A percentile compares a stretch with the other conserved stretches of the same genome.
phyloP scores from a whole-genome alignment of 352 stramenopile genomes.

The Thraustochytrium sp. region DNA sequence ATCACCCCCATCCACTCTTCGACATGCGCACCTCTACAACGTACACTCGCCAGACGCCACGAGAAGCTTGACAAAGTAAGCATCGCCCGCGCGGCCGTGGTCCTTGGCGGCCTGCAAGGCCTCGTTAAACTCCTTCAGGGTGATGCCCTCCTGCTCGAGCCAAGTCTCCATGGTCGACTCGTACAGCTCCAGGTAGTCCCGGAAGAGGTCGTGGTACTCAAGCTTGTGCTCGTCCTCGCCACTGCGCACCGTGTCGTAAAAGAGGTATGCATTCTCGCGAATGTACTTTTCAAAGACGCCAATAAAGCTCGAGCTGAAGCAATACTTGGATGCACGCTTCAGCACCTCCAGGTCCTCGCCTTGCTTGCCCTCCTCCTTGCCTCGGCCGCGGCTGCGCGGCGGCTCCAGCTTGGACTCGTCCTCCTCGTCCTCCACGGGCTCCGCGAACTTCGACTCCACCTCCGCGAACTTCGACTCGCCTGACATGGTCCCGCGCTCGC shows the following conservation, averaged over 20 bases:
- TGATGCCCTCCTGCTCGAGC: conserved; percentile 46
- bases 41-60: conserved; percentile 39
- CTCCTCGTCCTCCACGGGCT: neutral
- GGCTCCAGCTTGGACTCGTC: neutral
- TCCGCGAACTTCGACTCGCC: neutral
- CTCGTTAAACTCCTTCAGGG: conserved; percentile 52
- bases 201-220: conserved; percentile 54
- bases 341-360: neutral
- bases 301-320: conserved; percentile 32
- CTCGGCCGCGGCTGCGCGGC: neutral
- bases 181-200: conserved; percentile 49
- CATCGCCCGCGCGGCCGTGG: neutral
- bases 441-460: neutral
- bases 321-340: neutral
- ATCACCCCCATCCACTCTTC: too few relatives aligned
- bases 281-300: conserved; percentile 34
- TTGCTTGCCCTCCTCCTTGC: conserved; percentile 11
- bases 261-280: conserved; percentile 11
- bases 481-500: neutral
- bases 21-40: conserved; percentile 10
- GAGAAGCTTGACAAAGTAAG: conserved; percentile 40
- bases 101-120: conserved; percentile 43
- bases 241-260: conserved; percentile 4
- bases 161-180: conserved; percentile 52
- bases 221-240: conserved; percentile 53